Base-by-base conservation (phyloP, 1,284 basidiomycete species). In the Caloboletus inedulis region DNA sequence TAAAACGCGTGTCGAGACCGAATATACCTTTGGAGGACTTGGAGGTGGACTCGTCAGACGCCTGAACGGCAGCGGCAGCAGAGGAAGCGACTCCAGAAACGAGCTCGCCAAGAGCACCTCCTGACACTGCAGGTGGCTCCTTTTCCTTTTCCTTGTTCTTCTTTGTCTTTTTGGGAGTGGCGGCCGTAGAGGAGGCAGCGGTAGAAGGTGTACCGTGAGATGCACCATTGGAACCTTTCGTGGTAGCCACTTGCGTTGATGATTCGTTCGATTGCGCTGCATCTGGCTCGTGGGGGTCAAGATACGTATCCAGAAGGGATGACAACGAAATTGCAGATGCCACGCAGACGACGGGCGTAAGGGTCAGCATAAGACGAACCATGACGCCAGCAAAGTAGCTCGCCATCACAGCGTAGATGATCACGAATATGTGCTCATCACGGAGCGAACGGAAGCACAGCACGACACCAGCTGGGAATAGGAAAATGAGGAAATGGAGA, bases 351-450 rank as follows among this genome's bases (percentile, higher is more conserved):
- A 93, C 87, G 0, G 94, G 94, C 0, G 94, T 96, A 40, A 96
- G 81, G 4, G 94, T 90, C 53, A 96, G 79, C 91, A 97, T 97
- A 52, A 95, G 76, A 58, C 95, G 91, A 55, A 99, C 96, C 96
- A 99, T 99, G 70, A 99, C 97, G 51, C 96, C 95, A 10, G 97
- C 96, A 71, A 99, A 99, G 80, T 99, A 99, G 67, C 92, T 93
- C 43, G 89, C 93, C 66, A 99, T 85, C 58, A 94, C 84, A 25
- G 95, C 88, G 72, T 99, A 99, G 73, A 99, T 95, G 76, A 99
- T 97, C 65, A 99, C 91, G 71, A 99, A 99, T 61, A 99, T 80
- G 68, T 99, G 97, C 70, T 98, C 97, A 71, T 99, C 97, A 30
- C 93, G 84, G 30, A 99, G 78, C 68, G 96, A 82, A 58, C 84